phyloP scores from a whole-genome alignment of 2,329 filamentous ascomycete genomes.

The Penicillium sp. region DNA sequence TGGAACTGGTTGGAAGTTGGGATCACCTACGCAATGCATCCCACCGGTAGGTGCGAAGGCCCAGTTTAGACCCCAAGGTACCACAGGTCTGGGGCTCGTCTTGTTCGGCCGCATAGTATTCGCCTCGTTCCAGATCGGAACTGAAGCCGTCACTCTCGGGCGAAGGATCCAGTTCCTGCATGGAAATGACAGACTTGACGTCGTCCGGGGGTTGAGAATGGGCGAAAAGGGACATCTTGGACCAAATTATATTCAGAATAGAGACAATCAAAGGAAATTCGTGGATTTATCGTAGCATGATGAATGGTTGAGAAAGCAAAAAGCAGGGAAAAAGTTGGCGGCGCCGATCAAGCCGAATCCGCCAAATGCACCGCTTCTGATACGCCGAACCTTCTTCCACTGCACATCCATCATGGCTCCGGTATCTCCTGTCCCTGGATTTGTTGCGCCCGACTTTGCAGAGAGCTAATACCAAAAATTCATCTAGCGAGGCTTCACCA shows the following conservation, averaged over 20 bases:
- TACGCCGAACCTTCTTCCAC: conserved; percentile 8
- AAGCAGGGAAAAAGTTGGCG: conserved; percentile 13
- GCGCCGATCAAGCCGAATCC: conserved; percentile 10
- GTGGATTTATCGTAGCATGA: conserved; percentile 12
- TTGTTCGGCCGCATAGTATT: conserved; percentile 37
- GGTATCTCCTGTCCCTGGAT: conserved; percentile 17
- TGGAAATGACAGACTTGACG: conserved; percentile 52
- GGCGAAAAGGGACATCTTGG: conserved; percentile 14
- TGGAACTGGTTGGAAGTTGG: neutral
- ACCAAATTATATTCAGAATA: conserved; percentile 1
- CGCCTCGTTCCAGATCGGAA: conserved; percentile 46
- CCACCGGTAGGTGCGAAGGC: conserved; percentile 63
- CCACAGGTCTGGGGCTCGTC: conserved; percentile 12
- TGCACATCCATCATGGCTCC: conserved; percentile 27
- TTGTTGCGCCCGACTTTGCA: too few relatives aligned
- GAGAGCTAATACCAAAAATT: too few relatives aligned
- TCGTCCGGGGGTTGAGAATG: conserved; percentile 27
- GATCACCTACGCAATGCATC: conserved; percentile 66
- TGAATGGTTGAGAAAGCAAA: conserved; percentile 1
- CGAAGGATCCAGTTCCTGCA: conserved; percentile 74
- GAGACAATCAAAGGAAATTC: conserved; percentile 10
- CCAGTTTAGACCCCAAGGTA: conserved; percentile 32
- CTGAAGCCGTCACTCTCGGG: conserved; percentile 59
- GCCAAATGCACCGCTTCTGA: conserved; percentile 13
- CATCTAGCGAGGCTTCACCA: conserved; percentile 43